Evolutionary conservation across 139 green algal species (phyloP).

Genomic region (Coccomyxa sp.): DNA sequence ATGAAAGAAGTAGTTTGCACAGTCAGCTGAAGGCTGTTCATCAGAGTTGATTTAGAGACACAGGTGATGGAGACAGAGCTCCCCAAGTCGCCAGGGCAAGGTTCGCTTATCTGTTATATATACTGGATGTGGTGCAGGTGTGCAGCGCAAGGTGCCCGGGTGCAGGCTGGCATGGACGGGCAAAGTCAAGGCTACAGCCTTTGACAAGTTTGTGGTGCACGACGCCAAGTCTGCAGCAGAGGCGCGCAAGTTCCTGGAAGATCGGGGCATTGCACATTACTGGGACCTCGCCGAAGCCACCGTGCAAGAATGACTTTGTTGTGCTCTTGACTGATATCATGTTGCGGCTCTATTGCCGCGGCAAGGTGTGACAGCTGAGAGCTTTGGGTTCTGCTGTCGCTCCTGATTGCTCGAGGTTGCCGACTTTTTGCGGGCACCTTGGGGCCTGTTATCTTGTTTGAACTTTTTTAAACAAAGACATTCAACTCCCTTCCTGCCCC

Average conservation of each 20-base stretch:
- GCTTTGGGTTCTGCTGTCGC: no score
- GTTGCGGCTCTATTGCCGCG: no score
- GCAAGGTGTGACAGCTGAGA: no score
- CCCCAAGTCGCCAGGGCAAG: background rate
- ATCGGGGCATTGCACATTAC: slow-evolving; percentile 71
- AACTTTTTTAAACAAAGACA: no score
- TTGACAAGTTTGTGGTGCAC: slow-evolving; percentile 65
- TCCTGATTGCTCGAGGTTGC: no score
- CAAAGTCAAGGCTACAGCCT: slow-evolving; percentile 51
- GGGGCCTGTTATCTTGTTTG: no score
- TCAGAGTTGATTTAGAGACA: background rate
- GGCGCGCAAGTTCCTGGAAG: slow-evolving; percentile 44
- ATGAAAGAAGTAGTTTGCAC: no score
- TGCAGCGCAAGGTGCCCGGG: background rate
- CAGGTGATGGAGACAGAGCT: background rate
- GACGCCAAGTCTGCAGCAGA: slow-evolving; percentile 28
- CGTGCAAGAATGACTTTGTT: no score
- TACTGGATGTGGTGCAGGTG: background rate
- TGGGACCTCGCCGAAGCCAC: slow-evolving; percentile 64
- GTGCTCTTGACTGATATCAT: no score
- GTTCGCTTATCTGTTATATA: background rate
- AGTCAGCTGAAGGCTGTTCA: no score
- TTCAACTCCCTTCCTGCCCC: no score
- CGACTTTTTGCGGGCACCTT: no score
- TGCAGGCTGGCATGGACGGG: slow-evolving; percentile 68